Conservation (phyloP, 78 protist genomes). For the Monosiga brevicollis region DNA sequence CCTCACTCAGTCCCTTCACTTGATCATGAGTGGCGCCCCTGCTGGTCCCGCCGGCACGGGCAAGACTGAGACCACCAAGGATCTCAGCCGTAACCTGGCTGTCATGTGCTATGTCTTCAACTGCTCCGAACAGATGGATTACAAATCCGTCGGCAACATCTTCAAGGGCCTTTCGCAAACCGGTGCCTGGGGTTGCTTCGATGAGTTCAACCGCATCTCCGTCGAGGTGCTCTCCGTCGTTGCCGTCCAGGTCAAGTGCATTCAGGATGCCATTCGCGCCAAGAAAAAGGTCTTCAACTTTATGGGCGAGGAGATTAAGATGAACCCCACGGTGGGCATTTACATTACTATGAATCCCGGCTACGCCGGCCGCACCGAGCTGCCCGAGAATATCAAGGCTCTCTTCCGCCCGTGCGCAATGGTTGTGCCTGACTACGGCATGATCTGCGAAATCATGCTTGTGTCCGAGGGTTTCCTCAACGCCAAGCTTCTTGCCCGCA, state of each 20-base stretch:
- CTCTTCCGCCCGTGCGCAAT: slow-evolving; percentile 80
- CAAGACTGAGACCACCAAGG: slow-evolving; percentile 87
- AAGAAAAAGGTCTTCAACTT: slow-evolving; percentile 9
- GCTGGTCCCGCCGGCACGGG: slow-evolving; percentile 96
- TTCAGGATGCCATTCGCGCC: slow-evolving; percentile 47
- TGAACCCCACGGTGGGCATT: slow-evolving; percentile 43
- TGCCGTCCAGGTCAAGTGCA: slow-evolving; percentile 65
- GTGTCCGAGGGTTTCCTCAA: slow-evolving; percentile 64
- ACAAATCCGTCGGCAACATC: slow-evolving; percentile 50
- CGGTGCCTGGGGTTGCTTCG: slow-evolving; percentile 95
- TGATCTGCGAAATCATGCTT: slow-evolving; percentile 72
- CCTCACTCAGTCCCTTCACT: slow-evolving; percentile 71
- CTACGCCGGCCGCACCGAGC: slow-evolving; percentile 78
- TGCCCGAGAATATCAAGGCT: slow-evolving; percentile 85
- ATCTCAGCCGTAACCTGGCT: slow-evolving; percentile 54
- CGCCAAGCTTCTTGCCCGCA: slow-evolving; percentile 56
- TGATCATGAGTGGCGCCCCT: slow-evolving; percentile 83
- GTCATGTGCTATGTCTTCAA: slow-evolving; percentile 54
- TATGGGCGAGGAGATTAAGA: slow-evolving; percentile 30
- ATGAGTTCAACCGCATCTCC: slow-evolving; percentile 85
- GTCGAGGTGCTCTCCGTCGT: slow-evolving; percentile 84
- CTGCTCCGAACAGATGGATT: slow-evolving; percentile 79
- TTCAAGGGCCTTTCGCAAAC: slow-evolving; percentile 77
- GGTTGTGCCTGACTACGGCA: slow-evolving; percentile 74
- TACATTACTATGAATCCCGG: slow-evolving; percentile 88